Evolutionary conservation across 768 basidiomycete genomes (phyloP).

Genomic region (Pleurotus tuber-regium): DNA sequence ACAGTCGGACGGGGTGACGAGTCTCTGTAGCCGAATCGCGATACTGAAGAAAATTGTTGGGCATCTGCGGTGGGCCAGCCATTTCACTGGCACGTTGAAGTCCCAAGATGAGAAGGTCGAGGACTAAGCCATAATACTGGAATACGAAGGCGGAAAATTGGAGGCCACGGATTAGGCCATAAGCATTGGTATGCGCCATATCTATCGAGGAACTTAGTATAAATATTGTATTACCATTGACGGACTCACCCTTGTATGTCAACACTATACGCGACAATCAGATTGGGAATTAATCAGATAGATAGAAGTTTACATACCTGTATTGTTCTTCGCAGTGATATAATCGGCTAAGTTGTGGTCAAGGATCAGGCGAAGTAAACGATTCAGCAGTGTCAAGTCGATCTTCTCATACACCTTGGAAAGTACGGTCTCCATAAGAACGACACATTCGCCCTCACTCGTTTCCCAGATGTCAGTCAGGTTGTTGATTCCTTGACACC

Average conservation of each 20-base stretch:
- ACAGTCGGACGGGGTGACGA: slow-evolving; percentile 95
- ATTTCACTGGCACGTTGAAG: slow-evolving; percentile 98
- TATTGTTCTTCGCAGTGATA: slow-evolving; percentile 99
- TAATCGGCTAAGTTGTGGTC: slow-evolving; percentile 99
- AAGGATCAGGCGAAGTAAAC: slow-evolving; percentile 91
- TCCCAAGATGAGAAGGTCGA: slow-evolving; percentile 94
- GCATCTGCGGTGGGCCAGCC: slow-evolving; percentile 97
- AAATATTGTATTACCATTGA: not conserved
- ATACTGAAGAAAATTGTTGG: slow-evolving; percentile 98
- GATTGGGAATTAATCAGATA: slow-evolving; percentile 1
- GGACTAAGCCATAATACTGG: slow-evolving; percentile 96
- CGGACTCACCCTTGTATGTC: slow-evolving; percentile 75
- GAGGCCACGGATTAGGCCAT: slow-evolving; percentile 94
- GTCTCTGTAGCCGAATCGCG: slow-evolving; percentile 95
- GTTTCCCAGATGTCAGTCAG: slow-evolving; percentile 99
- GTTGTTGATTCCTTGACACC: slow-evolving; percentile 99
- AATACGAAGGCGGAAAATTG: slow-evolving; percentile 99
- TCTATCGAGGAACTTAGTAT: slow-evolving; percentile 30
- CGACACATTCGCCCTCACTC: slow-evolving; percentile 94
- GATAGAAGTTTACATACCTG: slow-evolving; percentile 38
- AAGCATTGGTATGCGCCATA: slow-evolving; percentile 98
- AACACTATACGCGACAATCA: slow-evolving; percentile 41
- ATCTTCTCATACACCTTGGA: slow-evolving; percentile 99
- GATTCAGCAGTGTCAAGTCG: slow-evolving; percentile 93
- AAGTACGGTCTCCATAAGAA: slow-evolving; percentile 98